phyloP scores from a whole-genome alignment of 2,329 filamentous ascomycete species.

The Incumbomyces delicatus region DNA sequence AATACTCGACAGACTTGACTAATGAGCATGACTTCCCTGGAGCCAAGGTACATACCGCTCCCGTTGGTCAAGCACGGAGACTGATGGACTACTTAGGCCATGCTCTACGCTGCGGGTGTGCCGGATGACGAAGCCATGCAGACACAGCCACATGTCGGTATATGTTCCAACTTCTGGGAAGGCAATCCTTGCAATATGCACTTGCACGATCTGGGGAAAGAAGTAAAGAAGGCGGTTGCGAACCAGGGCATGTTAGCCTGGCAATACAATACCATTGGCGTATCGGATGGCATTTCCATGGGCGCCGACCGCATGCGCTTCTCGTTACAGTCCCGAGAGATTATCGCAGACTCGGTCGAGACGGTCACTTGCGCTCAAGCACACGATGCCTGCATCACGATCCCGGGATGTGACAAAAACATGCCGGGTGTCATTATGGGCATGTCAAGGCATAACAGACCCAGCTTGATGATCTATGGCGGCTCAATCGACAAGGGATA shows the following conservation, averaged over 20 bases:
- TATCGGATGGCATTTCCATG: slow-evolving; percentile 92
- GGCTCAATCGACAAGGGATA: slow-evolving; percentile 85
- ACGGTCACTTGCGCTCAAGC: slow-evolving; percentile 85
- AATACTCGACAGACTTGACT: slow-evolving; percentile 75
- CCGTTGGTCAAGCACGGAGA: not conserved
- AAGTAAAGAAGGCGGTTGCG: slow-evolving; percentile 71
- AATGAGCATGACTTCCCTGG: slow-evolving; percentile 82
- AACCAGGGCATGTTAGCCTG: slow-evolving; percentile 83
- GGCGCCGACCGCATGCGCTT: slow-evolving; percentile 80
- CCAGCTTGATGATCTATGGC: slow-evolving; percentile 91
- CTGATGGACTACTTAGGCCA: slow-evolving; percentile 52
- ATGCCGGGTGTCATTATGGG: slow-evolving; percentile 92
- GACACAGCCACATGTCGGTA: slow-evolving; percentile 78
- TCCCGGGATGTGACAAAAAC: slow-evolving; percentile 94
- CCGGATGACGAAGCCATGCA: slow-evolving; percentile 78
- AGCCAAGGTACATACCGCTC: slow-evolving; percentile 55
- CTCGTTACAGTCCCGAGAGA: slow-evolving; percentile 78
- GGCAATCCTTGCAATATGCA: slow-evolving; percentile 80
- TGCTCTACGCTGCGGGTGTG: slow-evolving; percentile 90
- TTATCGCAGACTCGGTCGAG: slow-evolving; percentile 92
- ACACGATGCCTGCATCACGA: slow-evolving; percentile 86
- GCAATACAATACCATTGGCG: slow-evolving; percentile 87
- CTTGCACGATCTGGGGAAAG: slow-evolving; percentile 79
- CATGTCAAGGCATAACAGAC: slow-evolving; percentile 80
- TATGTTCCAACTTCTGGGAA: slow-evolving; percentile 94